Conservation (phyloP, 805 yeast species). For the Priceomyces haplophilus region DNA sequence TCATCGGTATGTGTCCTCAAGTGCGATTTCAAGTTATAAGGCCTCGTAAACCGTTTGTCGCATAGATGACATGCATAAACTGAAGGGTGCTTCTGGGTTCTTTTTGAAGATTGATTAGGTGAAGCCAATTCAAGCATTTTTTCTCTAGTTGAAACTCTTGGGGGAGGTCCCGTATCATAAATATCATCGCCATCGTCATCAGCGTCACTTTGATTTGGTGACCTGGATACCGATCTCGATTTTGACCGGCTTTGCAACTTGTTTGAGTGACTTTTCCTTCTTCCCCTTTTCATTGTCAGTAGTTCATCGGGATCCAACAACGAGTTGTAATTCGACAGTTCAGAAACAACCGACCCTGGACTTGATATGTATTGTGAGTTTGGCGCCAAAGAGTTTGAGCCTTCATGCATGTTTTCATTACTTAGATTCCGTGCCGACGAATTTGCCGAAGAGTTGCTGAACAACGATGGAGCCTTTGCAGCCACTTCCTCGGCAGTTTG, state of each 20-base stretch:
- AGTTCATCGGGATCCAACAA: constrained; percentile 36
- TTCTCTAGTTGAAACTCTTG: constrained; percentile 41
- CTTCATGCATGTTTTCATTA: constrained; percentile 3
- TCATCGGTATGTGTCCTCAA: constrained; percentile 87
- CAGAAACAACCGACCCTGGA: constrained; percentile 14
- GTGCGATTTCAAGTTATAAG: constrained; percentile 90
- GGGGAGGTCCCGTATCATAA: constrained; percentile 20
- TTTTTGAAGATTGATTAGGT: constrained; percentile 49
- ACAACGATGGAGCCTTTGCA: constrained; percentile 53
- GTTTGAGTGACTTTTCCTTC: constrained; percentile 31
- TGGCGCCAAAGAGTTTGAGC: constrained; percentile 11
- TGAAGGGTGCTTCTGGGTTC: constrained; percentile 70
- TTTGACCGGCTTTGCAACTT: constrained; percentile 25
- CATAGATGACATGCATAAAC: constrained; percentile 78
- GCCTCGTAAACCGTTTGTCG: constrained; percentile 84
- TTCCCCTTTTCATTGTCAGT: constrained; percentile 39
- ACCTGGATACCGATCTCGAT: constrained; percentile 23
- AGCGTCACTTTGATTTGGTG: constrained; percentile 7
- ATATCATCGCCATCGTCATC: constrained; percentile 28
- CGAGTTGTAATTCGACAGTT: constrained; percentile 9
- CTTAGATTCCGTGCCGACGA: constrained; percentile 17
- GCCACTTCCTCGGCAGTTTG: constrained; percentile 41
- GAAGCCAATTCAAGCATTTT: constrained; percentile 66
- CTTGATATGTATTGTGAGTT: constrained; percentile 14
- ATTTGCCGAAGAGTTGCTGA: constrained; percentile 47